These are phyloP conservation scores for Ailanthus altissimus DNA, from an alignment of 345 rosid species.

Conservation along the genomic window DNA sequence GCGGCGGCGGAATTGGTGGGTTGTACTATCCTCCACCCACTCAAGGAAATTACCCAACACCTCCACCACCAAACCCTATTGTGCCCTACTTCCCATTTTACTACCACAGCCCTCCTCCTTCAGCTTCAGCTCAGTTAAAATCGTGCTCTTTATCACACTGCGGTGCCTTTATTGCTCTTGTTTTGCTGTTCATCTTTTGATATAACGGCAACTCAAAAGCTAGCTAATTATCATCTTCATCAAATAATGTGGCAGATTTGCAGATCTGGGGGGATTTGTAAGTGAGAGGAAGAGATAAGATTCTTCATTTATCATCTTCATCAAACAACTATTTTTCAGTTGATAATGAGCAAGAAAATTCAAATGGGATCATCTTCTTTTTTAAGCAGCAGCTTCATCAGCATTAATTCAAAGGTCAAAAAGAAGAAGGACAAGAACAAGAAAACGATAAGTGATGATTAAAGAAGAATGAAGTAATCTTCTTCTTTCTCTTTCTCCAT, in stretches of 20 bases:
- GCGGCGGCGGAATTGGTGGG: slow-evolving; percentile 44
- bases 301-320: neutral
- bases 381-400: neutral
- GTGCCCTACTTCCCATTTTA: slow-evolving; percentile 97
- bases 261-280: slow-evolving; percentile 40
- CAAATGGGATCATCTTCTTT: too few relatives aligned
- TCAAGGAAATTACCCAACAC: slow-evolving; percentile 44
- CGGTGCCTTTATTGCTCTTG: slow-evolving; percentile 14
- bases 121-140: slow-evolving; percentile 15
- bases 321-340: neutral
- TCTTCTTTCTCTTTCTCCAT: too few relatives aligned
- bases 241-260: slow-evolving; percentile 40
- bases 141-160: neutral
- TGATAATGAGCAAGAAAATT: too few relatives aligned
- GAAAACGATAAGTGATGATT: neutral
- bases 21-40: slow-evolving; percentile 60
- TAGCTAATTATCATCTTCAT: slow-evolving; percentile 12
- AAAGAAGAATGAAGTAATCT: slow-evolving; percentile 1
- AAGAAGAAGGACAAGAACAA: neutral
- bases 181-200: slow-evolving; percentile 32
- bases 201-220: neutral
- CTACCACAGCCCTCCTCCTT: slow-evolving; percentile 72
- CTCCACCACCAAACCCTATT: slow-evolving; percentile 96
- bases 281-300: neutral
- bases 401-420: neutral